Conservation (phyloP, 768 basidiomycete species). For the Tulasnella sp. region DNA sequence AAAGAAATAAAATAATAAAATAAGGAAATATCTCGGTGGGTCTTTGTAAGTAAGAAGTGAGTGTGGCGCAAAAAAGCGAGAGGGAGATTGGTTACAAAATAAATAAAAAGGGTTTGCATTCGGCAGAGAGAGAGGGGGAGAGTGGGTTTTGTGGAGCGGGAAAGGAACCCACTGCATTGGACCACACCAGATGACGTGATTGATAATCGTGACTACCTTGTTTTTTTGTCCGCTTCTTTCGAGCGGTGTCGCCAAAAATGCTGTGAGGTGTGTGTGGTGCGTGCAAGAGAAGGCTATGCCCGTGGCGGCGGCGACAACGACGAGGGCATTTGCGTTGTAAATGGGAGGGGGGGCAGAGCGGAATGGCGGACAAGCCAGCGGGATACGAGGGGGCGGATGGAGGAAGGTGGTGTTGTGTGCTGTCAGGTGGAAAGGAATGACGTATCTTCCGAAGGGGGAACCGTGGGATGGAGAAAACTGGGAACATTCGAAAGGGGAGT, state of each 20-base stretch:
- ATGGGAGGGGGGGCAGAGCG: background rate
- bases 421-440: background rate
- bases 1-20: background rate
- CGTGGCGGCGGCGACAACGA: background rate
- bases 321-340: background rate
- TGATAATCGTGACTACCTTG: background rate
- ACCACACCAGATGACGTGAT: slow-evolving; percentile 1
- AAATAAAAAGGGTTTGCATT: background rate
- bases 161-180: background rate
- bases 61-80: background rate
- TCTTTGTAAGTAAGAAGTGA: background rate
- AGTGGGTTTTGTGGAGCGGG: background rate
- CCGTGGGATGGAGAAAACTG: slow-evolving; percentile 5
- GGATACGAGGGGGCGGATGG: background rate
- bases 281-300: background rate
- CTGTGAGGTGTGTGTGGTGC: background rate
- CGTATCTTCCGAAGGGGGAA: slow-evolving; percentile 7
- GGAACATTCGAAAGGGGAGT: slow-evolving; percentile 11
- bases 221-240: background rate
- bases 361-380: background rate
- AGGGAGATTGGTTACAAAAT: background rate
- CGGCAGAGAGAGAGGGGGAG: background rate
- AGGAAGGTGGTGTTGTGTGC: background rate
- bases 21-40: background rate
- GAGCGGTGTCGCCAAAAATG: background rate